Conservation (phyloP, 2,329 filamentous ascomycete species). For the Pestalotiopsis sp. region DNA sequence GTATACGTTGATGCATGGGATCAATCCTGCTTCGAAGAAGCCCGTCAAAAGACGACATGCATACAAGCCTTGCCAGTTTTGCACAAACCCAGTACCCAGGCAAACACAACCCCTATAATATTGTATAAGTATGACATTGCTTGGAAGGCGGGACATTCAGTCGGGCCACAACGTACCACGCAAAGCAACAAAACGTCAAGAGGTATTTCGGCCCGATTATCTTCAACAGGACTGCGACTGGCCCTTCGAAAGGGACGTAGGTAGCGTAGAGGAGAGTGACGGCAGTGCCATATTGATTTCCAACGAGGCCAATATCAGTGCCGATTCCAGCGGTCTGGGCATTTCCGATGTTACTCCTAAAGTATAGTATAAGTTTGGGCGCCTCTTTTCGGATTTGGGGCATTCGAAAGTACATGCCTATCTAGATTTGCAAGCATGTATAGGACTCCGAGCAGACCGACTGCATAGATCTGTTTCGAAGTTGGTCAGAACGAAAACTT, state of each 20-base stretch:
- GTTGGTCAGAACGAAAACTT: not conserved
- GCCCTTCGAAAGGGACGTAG: conserved; percentile 27
- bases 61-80: conserved; percentile 21
- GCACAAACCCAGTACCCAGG: conserved; percentile 31
- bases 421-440: conserved; percentile 36
- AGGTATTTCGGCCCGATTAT: conserved; percentile 28
- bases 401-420: conserved; percentile 12
- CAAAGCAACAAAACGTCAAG: conserved; percentile 28
- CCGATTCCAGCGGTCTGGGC: conserved; percentile 28
- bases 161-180: conserved; percentile 25
- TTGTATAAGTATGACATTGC: not conserved
- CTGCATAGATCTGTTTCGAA: conserved; percentile 20
- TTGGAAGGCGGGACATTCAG: not conserved
- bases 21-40: conserved; percentile 28
- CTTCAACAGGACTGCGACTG: conserved; percentile 28
- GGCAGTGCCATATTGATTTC: conserved; percentile 33
- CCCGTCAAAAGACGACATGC: conserved; percentile 26
- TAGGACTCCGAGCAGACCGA: conserved; percentile 21
- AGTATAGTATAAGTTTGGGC: not conserved
- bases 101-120: conserved; percentile 22
- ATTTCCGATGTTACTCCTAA: conserved; percentile 25
- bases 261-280: conserved; percentile 34
- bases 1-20: conserved; percentile 28
- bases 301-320: conserved; percentile 28
- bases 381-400: not conserved